Conservation (phyloP, 306 rosid genomes). For the Malus asiatica region DNA sequence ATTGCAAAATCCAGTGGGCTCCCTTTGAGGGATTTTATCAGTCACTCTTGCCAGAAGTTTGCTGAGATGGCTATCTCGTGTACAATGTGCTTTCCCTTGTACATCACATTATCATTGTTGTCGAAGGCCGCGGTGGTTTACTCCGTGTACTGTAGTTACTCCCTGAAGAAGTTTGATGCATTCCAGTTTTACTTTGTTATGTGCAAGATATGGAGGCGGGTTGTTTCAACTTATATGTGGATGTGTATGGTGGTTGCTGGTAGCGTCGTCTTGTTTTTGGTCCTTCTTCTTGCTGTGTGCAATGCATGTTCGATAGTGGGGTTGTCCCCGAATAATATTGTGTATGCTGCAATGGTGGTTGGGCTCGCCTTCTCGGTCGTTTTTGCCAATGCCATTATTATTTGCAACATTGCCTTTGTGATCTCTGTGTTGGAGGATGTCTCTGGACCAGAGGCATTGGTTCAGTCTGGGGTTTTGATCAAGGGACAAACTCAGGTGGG, state of each 20-base stretch:
- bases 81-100: conserved; percentile 59
- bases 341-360: conserved; percentile 55
- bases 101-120: conserved; percentile 48
- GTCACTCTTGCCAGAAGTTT: conserved; percentile 70
- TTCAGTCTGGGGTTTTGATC: conserved; percentile 59
- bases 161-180: conserved; percentile 49
- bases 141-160: conserved; percentile 82
- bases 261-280: conserved; percentile 60
- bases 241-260: conserved; percentile 56
- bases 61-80: conserved; percentile 62
- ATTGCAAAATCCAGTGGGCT: conserved; percentile 81
- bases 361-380: conserved; percentile 64
- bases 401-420: conserved; percentile 72
- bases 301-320: conserved; percentile 53
- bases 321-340: conserved; percentile 37
- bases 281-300: conserved; percentile 65
- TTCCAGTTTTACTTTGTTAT: conserved; percentile 48
- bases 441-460: conserved; percentile 85
- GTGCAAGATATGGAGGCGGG: conserved; percentile 67
- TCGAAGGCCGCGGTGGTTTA: conserved; percentile 80
- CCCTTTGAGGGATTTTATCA: conserved; percentile 67
- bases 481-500: conserved; percentile 94
- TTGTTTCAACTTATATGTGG: conserved; percentile 61
- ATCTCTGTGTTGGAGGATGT: conserved; percentile 83
- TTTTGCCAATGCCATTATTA: conserved; percentile 78